Evolutionary conservation across 2,329 filamentous ascomycete genomes (phyloP), one percentile per base, ranked within the genome.

Genomic region (Aspergillus pseudoterreus): DNA sequence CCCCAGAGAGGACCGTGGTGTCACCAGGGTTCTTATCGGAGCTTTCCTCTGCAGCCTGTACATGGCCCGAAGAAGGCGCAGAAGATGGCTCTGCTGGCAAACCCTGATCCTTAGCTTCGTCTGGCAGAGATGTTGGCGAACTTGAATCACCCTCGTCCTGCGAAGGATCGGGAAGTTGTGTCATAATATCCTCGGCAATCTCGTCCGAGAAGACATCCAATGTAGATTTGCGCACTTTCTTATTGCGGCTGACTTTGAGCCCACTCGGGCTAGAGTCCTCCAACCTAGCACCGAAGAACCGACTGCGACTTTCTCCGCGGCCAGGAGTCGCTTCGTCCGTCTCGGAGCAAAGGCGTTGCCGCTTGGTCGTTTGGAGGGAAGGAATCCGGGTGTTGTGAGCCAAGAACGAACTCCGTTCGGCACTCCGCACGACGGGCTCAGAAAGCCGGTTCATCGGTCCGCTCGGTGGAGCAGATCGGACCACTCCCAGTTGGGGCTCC

Each of bases 171-270:
- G 73, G 68, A 36, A 80, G 63, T 47, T 68, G 71, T 4, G 74
- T 64, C 69, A 80, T 76, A 6, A 75, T 75, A 27, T 78, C 75
- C 53, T 80, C 76, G 22, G 78, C 69, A 4, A 75, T 70, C 55
- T 80, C 78, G 58, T 82, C 79, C 1, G 78, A 81, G 59, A 76
- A 81, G 4, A 82, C 74, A 21, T 71, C 74, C 50, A 81, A 66
- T 8, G 68, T 68, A 12, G 73, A 70, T 49, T 73, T 72, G 49
- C 73, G 75, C 17, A 66, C 63, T 57, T 72, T 73, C 54, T 73
- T 76, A 15, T 52, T 72, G 39, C 66, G 64, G 35, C 55, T 62
- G 39, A 63, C 58, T 57, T 68, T 72, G 48, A 63, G 63, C 12
- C 66, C 65, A 38, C 67, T 73, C 21, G 75, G 72, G 53, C 72